Evolutionary conservation across 352 stramenopile species (phyloP).

Genomic region (Pythium oligandrum): DNA sequence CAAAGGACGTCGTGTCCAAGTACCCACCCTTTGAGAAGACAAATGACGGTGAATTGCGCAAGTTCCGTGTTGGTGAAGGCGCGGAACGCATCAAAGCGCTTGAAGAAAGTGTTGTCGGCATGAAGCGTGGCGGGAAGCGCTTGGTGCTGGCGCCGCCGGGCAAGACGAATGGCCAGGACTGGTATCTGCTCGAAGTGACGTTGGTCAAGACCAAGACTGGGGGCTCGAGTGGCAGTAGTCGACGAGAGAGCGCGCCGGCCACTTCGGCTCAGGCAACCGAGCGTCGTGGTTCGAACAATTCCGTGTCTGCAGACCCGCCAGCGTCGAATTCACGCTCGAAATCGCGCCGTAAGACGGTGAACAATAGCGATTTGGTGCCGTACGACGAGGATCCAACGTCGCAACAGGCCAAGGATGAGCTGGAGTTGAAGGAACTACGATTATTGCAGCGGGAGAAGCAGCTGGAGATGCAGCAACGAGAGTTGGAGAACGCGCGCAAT

Average conservation of each 20-base stretch:
- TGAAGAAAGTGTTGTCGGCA: slow-evolving; percentile 85
- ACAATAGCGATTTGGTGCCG: slow-evolving; percentile 42
- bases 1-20: slow-evolving; percentile 66
- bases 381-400: slow-evolving; percentile 29
- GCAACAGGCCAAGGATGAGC: slow-evolving; percentile 32
- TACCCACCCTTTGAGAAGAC: slow-evolving; percentile 76
- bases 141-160: slow-evolving; percentile 81
- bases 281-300: too few species aligned
- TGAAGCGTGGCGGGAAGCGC: slow-evolving; percentile 86
- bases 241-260: slow-evolving; percentile 4
- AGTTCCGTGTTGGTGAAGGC: slow-evolving; percentile 74
- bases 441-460: slow-evolving; percentile 49
- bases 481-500: slow-evolving; percentile 14
- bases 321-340: background rate
- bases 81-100: slow-evolving; percentile 83
- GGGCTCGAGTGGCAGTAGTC: slow-evolving; percentile 12
- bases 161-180: slow-evolving; percentile 79
- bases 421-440: slow-evolving; percentile 50
- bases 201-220: slow-evolving; percentile 68
- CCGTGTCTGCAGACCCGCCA: background rate
- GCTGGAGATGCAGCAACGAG: slow-evolving; percentile 42
- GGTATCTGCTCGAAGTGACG: slow-evolving; percentile 78
- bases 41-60: slow-evolving; percentile 40
- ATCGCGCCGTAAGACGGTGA: slow-evolving; percentile 5
- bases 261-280: background rate